Conservation (phyloP, 257 asterid genomes). For the Solanum lycopersicoides region DNA sequence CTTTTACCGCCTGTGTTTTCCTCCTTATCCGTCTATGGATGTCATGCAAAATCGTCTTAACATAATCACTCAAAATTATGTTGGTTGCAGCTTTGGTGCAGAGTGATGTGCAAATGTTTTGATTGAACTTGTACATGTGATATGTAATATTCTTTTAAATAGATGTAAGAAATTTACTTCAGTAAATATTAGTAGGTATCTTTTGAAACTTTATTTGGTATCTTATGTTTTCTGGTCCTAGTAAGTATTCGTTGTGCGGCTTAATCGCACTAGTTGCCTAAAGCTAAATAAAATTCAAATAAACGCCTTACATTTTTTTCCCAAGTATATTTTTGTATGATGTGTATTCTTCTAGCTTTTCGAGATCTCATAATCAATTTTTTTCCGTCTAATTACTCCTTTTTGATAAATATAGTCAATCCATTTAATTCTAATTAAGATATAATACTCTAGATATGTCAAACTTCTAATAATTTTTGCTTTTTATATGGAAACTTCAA, state of each 20-base stretch:
- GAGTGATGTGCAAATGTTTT: slow-evolving; percentile 28
- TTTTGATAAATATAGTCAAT: no score
- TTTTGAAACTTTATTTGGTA: background rate
- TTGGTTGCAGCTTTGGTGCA: slow-evolving; percentile 85
- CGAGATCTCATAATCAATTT: no score
- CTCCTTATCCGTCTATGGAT: slow-evolving; percentile 40
- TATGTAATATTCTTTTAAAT: background rate
- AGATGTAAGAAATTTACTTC: background rate
- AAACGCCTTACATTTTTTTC: no score
- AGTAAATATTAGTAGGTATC: no score
- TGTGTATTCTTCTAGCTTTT: background rate
- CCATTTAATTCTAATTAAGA: no score
- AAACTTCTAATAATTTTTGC: no score
- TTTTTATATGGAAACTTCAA: no score
- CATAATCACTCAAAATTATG: slow-evolving; percentile 71
- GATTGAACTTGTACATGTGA: slow-evolving; percentile 44
- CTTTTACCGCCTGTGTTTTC: slow-evolving; percentile 73
- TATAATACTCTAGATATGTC: no score
- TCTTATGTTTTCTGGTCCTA: background rate
- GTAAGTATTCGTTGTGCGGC: background rate
- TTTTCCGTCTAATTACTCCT: no score
- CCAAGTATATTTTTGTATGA: no score
- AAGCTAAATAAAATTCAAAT: background rate
- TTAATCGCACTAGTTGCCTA: background rate
- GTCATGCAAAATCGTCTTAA: slow-evolving; percentile 42